phyloP scores from a whole-genome alignment of 1,139 yeast genomes.

The Nematodospora anomalae region DNA sequence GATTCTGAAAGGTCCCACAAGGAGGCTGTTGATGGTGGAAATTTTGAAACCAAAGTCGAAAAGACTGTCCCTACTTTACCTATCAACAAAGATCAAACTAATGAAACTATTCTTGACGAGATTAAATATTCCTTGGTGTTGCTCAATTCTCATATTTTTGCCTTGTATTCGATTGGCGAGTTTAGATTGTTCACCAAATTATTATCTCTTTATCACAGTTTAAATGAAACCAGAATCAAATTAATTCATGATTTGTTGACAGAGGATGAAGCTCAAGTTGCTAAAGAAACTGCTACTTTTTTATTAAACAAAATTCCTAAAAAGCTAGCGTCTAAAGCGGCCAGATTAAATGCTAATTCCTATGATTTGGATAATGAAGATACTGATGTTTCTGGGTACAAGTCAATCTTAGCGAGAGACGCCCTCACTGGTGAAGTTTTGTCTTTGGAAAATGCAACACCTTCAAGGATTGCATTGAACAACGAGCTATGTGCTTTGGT shows the following conservation, averaged over 20 bases:
- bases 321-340: conserved; percentile 52
- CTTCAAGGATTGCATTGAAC: conserved; percentile 65
- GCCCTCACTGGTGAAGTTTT: conserved; percentile 62
- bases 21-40: conserved; percentile 29
- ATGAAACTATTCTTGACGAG: conserved; percentile 50
- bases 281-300: conserved; percentile 60
- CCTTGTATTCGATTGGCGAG: conserved; percentile 71
- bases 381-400: conserved; percentile 75
- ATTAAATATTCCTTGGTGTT: conserved; percentile 56
- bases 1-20: conserved; percentile 41
- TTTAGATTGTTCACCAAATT: conserved; percentile 59
- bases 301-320: conserved; percentile 68
- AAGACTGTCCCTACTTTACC: conserved; percentile 56
- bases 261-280: conserved; percentile 51
- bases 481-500: conserved; percentile 73
- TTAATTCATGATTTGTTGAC: conserved; percentile 61
- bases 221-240: conserved; percentile 64
- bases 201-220: conserved; percentile 51
- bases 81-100: conserved; percentile 19
- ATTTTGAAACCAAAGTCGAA: conserved; percentile 13
- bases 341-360: conserved; percentile 38
- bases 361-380: conserved; percentile 43
- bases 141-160: conserved; percentile 62
- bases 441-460: conserved; percentile 39
- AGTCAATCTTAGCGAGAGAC: conserved; percentile 67